These are phyloP conservation scores for Tanacetum coccineum DNA, from an alignment of 129 eudicot genomes.

Conservation along the genomic window DNA sequence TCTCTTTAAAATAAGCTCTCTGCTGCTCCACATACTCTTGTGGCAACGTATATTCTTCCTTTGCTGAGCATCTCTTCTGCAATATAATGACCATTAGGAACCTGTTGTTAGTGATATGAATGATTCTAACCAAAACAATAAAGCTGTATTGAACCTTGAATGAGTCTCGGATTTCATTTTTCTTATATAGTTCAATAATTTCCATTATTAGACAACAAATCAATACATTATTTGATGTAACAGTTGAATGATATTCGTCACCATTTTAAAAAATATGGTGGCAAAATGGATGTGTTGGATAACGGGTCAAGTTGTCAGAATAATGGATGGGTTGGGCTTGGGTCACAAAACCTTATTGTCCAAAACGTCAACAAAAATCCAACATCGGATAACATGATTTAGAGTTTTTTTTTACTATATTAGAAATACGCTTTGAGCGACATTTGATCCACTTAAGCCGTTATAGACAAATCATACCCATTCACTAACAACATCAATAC, in stretches of 20 bases:
- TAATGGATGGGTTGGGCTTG: too few relatives aligned
- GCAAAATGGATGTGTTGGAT: too few relatives aligned
- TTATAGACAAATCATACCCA: too few relatives aligned
- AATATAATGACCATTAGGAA: conserved; percentile 13
- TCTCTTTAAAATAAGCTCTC: conserved; percentile 70
- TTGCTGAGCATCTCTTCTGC: conserved; percentile 40
- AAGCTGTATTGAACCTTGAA: not conserved
- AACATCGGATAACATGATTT: too few relatives aligned
- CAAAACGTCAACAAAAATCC: too few relatives aligned
- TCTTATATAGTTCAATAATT: not conserved
- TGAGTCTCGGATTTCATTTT: not conserved
- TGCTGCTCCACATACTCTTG: conserved; percentile 60
- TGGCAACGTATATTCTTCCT: conserved; percentile 42
- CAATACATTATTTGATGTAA: not conserved
- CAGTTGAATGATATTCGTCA: not conserved
- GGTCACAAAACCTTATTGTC: too few relatives aligned
- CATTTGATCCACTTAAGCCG: too few relatives aligned
- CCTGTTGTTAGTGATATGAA: not conserved
- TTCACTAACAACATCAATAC: too few relatives aligned
- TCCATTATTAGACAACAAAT: not conserved
- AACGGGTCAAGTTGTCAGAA: too few relatives aligned
- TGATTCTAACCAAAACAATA: not conserved
- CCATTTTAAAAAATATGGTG: not conserved
- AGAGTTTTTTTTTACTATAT: too few relatives aligned
- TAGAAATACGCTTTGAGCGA: too few relatives aligned